Evolutionary conservation across 177 flowering plant genomes (phyloP).

Genomic region (Tripterygium wilfordii): DNA sequence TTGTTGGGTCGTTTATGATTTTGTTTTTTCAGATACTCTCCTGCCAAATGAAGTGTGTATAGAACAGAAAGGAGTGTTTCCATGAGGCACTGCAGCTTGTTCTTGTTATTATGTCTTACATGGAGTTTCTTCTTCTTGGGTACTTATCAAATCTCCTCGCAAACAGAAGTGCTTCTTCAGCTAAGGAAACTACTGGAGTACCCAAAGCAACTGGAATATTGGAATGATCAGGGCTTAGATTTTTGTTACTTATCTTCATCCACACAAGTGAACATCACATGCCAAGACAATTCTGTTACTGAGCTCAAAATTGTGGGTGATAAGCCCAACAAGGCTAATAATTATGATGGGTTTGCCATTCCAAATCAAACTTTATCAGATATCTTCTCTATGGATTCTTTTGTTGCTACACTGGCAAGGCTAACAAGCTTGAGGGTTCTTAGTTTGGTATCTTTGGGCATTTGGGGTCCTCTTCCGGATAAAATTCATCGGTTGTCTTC

Average conservation of each 20-base stretch:
- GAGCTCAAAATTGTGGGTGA: slow-evolving; percentile 72
- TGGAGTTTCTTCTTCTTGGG: slow-evolving; percentile 22
- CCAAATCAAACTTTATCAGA: slow-evolving; percentile 54
- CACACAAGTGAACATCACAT: slow-evolving; percentile 39
- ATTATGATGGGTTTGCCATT: slow-evolving; percentile 49
- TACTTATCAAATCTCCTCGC: slow-evolving; percentile 58
- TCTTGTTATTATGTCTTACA: slow-evolving; percentile 18
- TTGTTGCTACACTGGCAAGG: slow-evolving; percentile 67
- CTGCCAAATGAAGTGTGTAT: background rate
- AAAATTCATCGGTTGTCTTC: slow-evolving; percentile 60
- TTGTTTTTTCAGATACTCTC: background rate
- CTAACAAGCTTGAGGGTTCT: slow-evolving; percentile 57
- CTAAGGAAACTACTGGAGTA: slow-evolving; percentile 76
- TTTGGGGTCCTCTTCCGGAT: slow-evolving; percentile 87
- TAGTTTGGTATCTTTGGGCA: slow-evolving; percentile 70
- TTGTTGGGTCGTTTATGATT: background rate
- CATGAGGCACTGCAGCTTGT: slow-evolving; percentile 20
- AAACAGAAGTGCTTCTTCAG: slow-evolving; percentile 65
- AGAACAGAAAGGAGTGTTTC: background rate
- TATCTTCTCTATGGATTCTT: slow-evolving; percentile 72
- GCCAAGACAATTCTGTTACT: slow-evolving; percentile 45
- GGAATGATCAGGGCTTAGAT: slow-evolving; percentile 48
- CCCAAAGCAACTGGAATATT: slow-evolving; percentile 52
- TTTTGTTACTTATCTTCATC: slow-evolving; percentile 46
- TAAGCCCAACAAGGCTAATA: slow-evolving; percentile 28